Percentiles rank a stretch among this genome's conserved stretches.
These are phyloP conservation scores for Tagetes erecta DNA, from an alignment of 129 eudicot species.

Conservation along the genomic window DNA sequence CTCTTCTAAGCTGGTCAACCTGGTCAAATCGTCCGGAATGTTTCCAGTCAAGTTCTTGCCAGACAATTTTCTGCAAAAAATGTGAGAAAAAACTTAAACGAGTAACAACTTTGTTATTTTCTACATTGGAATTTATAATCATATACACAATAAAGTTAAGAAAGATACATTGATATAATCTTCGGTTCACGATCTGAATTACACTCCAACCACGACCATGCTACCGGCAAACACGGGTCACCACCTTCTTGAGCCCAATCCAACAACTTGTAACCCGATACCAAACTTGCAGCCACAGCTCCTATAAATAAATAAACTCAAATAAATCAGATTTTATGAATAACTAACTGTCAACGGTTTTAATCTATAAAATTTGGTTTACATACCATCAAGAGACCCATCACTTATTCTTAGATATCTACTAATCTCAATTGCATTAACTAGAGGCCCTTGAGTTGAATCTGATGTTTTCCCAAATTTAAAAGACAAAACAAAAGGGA, in stretches of 20 bases:
- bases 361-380: constrained; percentile 15
- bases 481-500: constrained; percentile 87
- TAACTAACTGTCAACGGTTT: neutral
- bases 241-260: constrained; percentile 99
- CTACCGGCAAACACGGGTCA: constrained; percentile 93
- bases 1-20: constrained; percentile 67
- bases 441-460: constrained; percentile 83
- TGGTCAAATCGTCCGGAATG: constrained; percentile 73
- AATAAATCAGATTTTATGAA: neutral
- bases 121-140: neutral
- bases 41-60: constrained; percentile 72
- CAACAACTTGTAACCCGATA: constrained; percentile 51
- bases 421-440: constrained; percentile 95
- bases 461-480: constrained; percentile 70
- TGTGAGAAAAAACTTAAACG: neutral
- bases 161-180: constrained; percentile 58
- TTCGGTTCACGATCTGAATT: constrained; percentile 74
- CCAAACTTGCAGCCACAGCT: constrained; percentile 48
- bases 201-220: constrained; percentile 96
- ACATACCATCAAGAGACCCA: constrained; percentile 82
- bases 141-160: constrained; percentile 6
- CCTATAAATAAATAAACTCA: constrained; percentile 43
- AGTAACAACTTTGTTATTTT: neutral
- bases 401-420: constrained; percentile 66
- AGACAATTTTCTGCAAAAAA: constrained; percentile 62